These are phyloP conservation scores for Lichtheimia ornata DNA, from an alignment of 371 early-diverging fungal species.

Conservation along the genomic window DNA sequence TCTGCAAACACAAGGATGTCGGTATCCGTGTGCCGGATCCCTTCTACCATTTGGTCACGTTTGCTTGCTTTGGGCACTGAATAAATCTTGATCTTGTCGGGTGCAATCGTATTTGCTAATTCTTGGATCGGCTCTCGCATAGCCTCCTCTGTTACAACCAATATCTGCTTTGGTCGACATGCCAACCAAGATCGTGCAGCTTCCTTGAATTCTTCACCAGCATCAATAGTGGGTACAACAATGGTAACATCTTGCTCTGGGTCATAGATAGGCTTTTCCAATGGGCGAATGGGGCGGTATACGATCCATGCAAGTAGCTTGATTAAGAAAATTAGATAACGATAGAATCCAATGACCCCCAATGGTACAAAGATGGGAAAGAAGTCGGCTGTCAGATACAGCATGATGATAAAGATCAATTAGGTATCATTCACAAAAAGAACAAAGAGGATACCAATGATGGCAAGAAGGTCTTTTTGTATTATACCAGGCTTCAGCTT, in stretches of 20 bases:
- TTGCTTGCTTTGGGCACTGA: slow-evolving; percentile 67
- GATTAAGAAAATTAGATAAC: slow-evolving; percentile 72
- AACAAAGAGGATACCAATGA: too few species aligned
- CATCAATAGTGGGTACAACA: slow-evolving; percentile 77
- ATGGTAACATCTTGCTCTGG: slow-evolving; percentile 70
- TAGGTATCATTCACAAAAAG: neutral
- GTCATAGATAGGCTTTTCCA: slow-evolving; percentile 51
- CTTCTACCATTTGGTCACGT: slow-evolving; percentile 73
- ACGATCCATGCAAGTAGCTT: slow-evolving; percentile 59
- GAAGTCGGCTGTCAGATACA: slow-evolving; percentile 73
- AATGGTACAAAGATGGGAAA: slow-evolving; percentile 74
- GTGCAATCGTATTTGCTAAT: slow-evolving; percentile 46
- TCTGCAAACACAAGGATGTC: slow-evolving; percentile 78
- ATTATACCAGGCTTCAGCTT: too few species aligned
- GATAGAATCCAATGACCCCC: slow-evolving; percentile 74
- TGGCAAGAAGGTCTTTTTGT: too few species aligned
- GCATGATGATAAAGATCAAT: slow-evolving; percentile 39
- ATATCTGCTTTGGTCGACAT: slow-evolving; percentile 65
- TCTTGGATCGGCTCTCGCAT: slow-evolving; percentile 55
- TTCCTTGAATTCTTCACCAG: slow-evolving; percentile 72
- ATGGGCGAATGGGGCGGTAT: slow-evolving; percentile 55
- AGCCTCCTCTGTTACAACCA: slow-evolving; percentile 60
- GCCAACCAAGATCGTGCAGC: slow-evolving; percentile 70
- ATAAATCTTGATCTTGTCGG: slow-evolving; percentile 44
- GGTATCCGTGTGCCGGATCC: slow-evolving; percentile 63